phyloP scores from a whole-genome alignment of 768 basidiomycete genomes.

The Stropharia rugosoannulata region DNA sequence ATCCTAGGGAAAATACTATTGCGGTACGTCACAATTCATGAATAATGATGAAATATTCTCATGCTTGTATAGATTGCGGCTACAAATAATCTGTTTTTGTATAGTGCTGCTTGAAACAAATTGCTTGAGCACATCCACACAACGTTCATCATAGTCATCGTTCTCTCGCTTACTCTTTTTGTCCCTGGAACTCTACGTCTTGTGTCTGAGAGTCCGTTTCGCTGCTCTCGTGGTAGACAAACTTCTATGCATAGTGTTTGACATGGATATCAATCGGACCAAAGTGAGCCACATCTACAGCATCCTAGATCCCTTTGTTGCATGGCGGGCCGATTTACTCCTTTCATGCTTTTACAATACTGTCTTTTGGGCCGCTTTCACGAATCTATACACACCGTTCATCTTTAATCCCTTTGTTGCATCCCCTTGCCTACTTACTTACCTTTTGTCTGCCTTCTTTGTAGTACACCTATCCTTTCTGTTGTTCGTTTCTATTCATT shows the following conservation, averaged over 20 bases:
- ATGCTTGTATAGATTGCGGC: conserved; percentile 74
- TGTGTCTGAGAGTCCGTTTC: conserved; percentile 12
- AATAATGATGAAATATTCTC: neutral
- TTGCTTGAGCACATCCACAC: conserved; percentile 2
- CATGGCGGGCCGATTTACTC: conserved; percentile 4
- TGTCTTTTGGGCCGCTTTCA: conserved; percentile 18
- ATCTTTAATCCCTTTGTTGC: conserved; percentile 20
- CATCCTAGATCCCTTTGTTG: neutral
- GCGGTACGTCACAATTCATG: conserved; percentile 58
- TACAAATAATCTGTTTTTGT: conserved; percentile 93
- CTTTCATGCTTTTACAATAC: conserved; percentile 20
- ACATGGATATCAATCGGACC: conserved; percentile 16
- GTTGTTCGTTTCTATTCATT: neutral
- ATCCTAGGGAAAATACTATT: conserved; percentile 97
- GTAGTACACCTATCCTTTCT: neutral
- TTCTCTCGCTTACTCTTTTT: conserved; percentile 14
- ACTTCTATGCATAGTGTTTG: conserved; percentile 15
- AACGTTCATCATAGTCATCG: conserved; percentile 13
- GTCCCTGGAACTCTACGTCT: conserved; percentile 10
- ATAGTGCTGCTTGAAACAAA: conserved; percentile 61
- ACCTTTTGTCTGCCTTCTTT: conserved; percentile 12
- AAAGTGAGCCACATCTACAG: conserved; percentile 11
- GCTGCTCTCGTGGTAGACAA: conserved; percentile 21
- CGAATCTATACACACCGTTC: conserved; percentile 21
- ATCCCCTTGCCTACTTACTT: conserved; percentile 20